Evolutionary conservation across 208 protist genomes (phyloP).

Genomic region (Wallacemonas sp.): DNA sequence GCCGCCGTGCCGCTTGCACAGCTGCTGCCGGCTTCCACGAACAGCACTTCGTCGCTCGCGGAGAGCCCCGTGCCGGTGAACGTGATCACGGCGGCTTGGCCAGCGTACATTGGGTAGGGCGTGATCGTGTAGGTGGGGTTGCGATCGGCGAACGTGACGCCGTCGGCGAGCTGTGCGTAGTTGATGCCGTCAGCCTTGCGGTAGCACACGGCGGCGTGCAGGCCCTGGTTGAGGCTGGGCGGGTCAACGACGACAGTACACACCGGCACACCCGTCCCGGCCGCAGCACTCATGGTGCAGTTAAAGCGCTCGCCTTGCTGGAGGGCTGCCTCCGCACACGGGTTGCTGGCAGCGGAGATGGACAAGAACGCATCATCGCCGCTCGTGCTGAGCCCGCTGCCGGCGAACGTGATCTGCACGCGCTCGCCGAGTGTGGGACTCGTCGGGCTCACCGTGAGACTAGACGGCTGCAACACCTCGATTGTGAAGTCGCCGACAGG

Average conservation of each 20-base stretch:
- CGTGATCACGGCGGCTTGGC: conserved; percentile 46
- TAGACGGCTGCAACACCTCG: conserved; percentile 72
- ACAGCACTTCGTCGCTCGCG: conserved; percentile 40
- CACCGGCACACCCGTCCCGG: conserved; percentile 25
- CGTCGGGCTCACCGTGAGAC: conserved; percentile 45
- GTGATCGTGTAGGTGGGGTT: conserved; percentile 75
- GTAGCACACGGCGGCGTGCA: conserved; percentile 75
- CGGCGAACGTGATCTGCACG: conserved; percentile 56
- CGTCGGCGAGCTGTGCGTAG: conserved; percentile 54
- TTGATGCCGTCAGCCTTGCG: conserved; percentile 38
- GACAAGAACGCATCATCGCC: conserved; percentile 71
- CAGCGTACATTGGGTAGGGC: conserved; percentile 60
- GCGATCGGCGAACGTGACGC: conserved; percentile 41
- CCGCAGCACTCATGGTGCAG: conserved; percentile 32
- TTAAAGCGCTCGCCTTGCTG: conserved; percentile 19
- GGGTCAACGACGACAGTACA: conserved; percentile 73
- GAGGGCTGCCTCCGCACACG: conserved; percentile 17
- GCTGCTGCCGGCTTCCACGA: conserved; percentile 31
- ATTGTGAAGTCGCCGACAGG: conserved; percentile 67
- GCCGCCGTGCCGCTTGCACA: conserved; percentile 22
- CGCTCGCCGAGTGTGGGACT: conserved; percentile 47
- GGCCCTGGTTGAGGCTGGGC: conserved; percentile 32
- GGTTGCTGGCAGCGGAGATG: conserved; percentile 18
- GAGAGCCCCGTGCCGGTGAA: conserved; percentile 63
- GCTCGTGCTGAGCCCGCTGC: conserved; percentile 45